Percentiles rank a stretch among this genome's conserved stretches.
Evolutionary conservation across 228 moss, liverwort and hornwort species (phyloP).

Genomic region (Sphagnum fallax): DNA sequence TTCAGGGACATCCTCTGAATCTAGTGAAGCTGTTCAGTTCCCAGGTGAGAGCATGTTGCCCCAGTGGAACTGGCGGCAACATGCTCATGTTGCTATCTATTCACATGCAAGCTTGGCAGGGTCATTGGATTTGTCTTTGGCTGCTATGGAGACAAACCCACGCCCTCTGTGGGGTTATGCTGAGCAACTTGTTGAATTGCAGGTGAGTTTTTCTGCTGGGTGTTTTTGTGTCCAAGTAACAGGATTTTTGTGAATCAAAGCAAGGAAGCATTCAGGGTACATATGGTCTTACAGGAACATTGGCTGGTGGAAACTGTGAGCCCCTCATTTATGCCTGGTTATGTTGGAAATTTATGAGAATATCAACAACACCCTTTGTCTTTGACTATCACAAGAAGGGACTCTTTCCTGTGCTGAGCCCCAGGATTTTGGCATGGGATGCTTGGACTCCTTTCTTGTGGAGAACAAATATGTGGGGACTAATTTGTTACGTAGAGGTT

Average conservation of each 20-base stretch:
- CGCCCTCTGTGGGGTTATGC: slow-evolving; percentile 84
- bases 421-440: too few species aligned
- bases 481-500: too few species aligned
- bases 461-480: too few species aligned
- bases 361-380: not conserved
- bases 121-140: slow-evolving; percentile 25
- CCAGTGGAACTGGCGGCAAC: slow-evolving; percentile 90
- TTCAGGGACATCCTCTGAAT: slow-evolving; percentile 27
- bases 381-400: not conserved
- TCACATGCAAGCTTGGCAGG: slow-evolving; percentile 60
- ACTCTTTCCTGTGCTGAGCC: too few species aligned
- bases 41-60: slow-evolving; percentile 14
- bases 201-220: slow-evolving; percentile 21
- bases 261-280: too few species aligned
- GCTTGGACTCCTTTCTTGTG: too few species aligned
- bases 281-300: too few species aligned
- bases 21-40: slow-evolving; percentile 1
- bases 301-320: too few species aligned
- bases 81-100: slow-evolving; percentile 89
- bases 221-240: not conserved
- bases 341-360: not conserved
- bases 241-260: not conserved
- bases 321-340: too few species aligned
- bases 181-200: slow-evolving; percentile 59
- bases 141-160: slow-evolving; percentile 36